Percentiles rank a stretch among this genome's conserved stretches.
Evolutionary conservation across 169 alveolate species (phyloP).

Genomic region (Cystoisospora suis): DNA sequence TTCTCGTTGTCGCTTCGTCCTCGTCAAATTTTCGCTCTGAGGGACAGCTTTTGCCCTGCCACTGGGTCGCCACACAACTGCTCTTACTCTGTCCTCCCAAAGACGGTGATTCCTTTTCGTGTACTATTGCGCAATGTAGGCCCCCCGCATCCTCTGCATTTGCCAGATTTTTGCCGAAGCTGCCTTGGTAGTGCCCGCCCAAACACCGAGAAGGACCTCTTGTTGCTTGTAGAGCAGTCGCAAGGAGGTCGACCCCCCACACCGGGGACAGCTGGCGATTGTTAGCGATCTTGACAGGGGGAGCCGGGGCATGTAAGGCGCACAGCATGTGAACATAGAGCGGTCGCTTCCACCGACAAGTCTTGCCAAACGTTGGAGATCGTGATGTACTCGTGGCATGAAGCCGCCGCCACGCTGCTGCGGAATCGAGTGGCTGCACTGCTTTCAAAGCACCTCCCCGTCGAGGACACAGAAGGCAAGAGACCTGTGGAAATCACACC

Average conservation of each 20-base stretch:
- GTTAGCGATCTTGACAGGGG: conserved; percentile 19
- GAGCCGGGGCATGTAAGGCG: conserved; percentile 26
- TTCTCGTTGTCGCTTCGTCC: no score
- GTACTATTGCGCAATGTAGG: no score
- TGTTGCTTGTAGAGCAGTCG: conserved; percentile 10
- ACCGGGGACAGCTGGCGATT: conserved; percentile 36
- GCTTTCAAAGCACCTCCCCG: conserved; percentile 43
- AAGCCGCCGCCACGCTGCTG: conserved; percentile 25
- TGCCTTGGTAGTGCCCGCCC: neutral
- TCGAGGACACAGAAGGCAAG: conserved; percentile 30
- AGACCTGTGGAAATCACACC: no score
- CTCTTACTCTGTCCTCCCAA: no score
- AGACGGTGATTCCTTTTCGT: no score
- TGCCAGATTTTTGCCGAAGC: neutral
- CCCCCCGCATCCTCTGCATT: neutral
- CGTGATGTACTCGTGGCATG: neutral
- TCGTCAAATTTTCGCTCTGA: no score
- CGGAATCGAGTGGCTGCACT: conserved; percentile 20
- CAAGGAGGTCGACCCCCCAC: conserved; percentile 42
- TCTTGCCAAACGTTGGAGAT: neutral
- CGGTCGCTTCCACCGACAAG: neutral
- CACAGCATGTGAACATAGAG: conserved; percentile 26
- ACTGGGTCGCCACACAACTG: no score
- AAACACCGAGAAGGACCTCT: neutral
- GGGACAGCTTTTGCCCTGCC: no score